Evolutionary conservation across 768 basidiomycete species (phyloP), one percentile per base, ranked within the genome.

Genomic region (Hebeloma cylindrosporum): DNA sequence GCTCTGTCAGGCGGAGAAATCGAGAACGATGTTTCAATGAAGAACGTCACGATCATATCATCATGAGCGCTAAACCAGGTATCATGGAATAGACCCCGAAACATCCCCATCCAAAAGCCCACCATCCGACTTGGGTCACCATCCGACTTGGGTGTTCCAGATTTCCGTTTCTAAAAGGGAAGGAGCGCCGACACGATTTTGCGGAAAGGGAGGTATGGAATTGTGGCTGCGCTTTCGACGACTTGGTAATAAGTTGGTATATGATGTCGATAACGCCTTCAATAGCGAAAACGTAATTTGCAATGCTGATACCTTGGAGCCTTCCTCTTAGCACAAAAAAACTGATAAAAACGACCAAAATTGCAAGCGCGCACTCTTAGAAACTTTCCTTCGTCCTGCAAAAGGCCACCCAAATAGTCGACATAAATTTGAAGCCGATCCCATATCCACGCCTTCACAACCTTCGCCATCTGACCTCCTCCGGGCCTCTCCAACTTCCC

Each of bases 21-120:
- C 95, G 80, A 1, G 95, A 88, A 8, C 96, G 81, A 60, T 96
- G 87, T 59, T 92, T 95, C 39, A 90, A 57, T 98, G 95, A 5
- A 99, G 76, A 3, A 96, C 77, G 14, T 93, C 81, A 7, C 85
- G 77, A 60, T 95, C 88, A 94, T 69, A 56, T 95, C 92, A 56
- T 91, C 87, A 60, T 88, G 59, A 9, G 86, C 79, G 51, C 80
- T 82, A 54, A 90, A 75, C 83, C 85, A 93, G 10, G 76, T 82
- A 35, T 77, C 75, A 42, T 82, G 67, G 56, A 92, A 90, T 8
- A 73, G 64, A 31, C 79, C 68, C n/a, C 18, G 82, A 66, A 3
- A 90, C 80, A 45, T 87, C 84, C 4, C 70, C 41, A 43, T 83
- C 77, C 13, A 83, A 64, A 26, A 66, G 61, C 1, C 70, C 65